Conservation (phyloP, 257 asterid genomes). For the Petunia axillaris region DNA sequence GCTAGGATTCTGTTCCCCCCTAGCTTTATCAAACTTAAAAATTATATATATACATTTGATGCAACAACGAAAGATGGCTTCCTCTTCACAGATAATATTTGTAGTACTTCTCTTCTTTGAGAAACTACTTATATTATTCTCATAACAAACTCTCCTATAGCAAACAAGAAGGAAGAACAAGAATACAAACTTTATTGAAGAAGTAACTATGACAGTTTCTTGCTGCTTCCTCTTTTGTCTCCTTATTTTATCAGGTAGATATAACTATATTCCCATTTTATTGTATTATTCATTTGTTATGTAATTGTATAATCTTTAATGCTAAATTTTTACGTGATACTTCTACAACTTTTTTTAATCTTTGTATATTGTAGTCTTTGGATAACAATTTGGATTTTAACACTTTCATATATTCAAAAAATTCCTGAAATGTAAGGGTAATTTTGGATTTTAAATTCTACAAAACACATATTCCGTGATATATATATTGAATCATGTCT, state of each 20-base stretch:
- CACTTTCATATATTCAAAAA: background rate
- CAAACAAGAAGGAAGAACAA: constrained; percentile 1
- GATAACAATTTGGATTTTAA: background rate
- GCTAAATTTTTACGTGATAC: background rate
- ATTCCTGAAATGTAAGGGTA: background rate
- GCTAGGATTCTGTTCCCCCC: constrained; percentile 67
- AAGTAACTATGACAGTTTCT: constrained; percentile 39
- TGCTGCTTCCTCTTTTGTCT: constrained; percentile 45
- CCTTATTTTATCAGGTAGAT: constrained; percentile 60
- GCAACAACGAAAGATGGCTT: constrained; percentile 36
- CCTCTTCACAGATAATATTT: constrained; percentile 43
- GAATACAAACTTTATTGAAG: background rate
- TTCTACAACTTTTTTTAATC: background rate
- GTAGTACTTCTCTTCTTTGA: constrained; percentile 25
- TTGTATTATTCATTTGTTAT: background rate
- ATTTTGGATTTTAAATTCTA: background rate
- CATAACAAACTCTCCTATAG: background rate
- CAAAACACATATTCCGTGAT: background rate
- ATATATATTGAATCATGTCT: too few relatives aligned
- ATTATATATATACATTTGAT: constrained; percentile 48
- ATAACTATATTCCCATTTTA: background rate
- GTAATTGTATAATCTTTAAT: background rate
- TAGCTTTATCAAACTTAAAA: constrained; percentile 24
- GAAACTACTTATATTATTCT: constrained; percentile 22
- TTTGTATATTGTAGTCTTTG: background rate